These are phyloP conservation scores for Moesziomyces sp. DNA, from an alignment of 1,284 basidiomycete genomes.

Conservation along the genomic window DNA sequence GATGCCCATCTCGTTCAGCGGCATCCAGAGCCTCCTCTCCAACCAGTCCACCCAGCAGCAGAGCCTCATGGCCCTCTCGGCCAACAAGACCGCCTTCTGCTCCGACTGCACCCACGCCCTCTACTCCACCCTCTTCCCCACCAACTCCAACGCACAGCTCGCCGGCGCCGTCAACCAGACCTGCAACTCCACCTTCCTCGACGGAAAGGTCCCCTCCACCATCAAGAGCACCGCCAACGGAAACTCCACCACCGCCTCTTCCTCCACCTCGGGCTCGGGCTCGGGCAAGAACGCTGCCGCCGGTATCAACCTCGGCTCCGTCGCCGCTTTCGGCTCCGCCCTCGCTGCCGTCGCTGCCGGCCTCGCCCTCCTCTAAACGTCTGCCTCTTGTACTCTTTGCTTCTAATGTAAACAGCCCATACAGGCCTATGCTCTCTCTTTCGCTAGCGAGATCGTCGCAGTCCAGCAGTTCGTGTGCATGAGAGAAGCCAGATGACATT, in stretches of 20 bases:
- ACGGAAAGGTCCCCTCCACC: constrained; percentile 25
- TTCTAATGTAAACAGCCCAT: too few relatives aligned
- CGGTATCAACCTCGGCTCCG: constrained; percentile 4
- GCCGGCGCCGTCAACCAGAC: constrained; percentile 22
- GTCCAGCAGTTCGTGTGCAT: too few relatives aligned
- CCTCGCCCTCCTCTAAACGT: constrained; percentile 23
- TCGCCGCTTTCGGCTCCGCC: constrained; percentile 14
- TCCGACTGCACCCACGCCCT: constrained; percentile 44
- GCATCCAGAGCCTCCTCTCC: constrained; percentile 18
- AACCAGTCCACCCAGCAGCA: constrained; percentile 17
- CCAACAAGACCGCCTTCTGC: constrained; percentile 45
- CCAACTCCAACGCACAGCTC: constrained; percentile 22
- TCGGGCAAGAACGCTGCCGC: constrained; percentile 6
- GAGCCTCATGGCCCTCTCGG: constrained; percentile 14
- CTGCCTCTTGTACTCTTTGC: too few relatives aligned
- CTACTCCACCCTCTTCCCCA: constrained; percentile 27
- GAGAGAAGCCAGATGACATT: neutral
- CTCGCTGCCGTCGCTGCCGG: constrained; percentile 36
- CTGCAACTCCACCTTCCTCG: constrained; percentile 25
- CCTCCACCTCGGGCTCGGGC: constrained; percentile 3
- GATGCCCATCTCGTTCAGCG: constrained; percentile 12
- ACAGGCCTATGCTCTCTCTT: too few relatives aligned
- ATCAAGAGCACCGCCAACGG: constrained; percentile 35
- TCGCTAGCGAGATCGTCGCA: too few relatives aligned
- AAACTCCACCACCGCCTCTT: constrained; percentile 20